Evolutionary conservation across 345 rosid species (phyloP).

Genomic region (Zanthoxylum bungeanum): DNA sequence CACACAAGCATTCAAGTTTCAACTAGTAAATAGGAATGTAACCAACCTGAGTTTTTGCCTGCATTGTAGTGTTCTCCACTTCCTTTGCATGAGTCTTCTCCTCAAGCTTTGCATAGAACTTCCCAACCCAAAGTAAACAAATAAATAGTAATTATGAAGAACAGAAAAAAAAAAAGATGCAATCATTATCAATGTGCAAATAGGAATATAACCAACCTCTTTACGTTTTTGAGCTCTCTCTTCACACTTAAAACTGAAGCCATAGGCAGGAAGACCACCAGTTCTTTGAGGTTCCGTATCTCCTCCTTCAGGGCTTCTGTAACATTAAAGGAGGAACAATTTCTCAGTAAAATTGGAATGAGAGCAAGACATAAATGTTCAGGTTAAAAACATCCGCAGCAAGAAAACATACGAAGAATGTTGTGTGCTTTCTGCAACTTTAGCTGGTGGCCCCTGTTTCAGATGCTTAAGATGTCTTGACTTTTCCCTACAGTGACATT

Average conservation of each 20-base stretch:
- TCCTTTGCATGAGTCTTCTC: constrained; percentile 46
- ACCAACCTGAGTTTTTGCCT: constrained; percentile 40
- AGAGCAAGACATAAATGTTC: background rate
- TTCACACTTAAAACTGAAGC: constrained; percentile 41
- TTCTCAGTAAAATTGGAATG: background rate
- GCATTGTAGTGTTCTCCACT: constrained; percentile 29
- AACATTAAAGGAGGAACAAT: constrained; percentile 11
- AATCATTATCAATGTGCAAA: background rate
- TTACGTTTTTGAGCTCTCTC: constrained; percentile 47
- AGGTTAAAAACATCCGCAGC: background rate
- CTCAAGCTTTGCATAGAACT: constrained; percentile 41
- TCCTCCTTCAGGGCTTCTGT: constrained; percentile 30
- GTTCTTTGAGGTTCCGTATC: constrained; percentile 27
- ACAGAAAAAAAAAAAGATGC: no score
- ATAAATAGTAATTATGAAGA: background rate
- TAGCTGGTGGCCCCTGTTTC: background rate
- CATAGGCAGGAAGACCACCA: constrained; percentile 37
- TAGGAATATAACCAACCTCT: constrained; percentile 29
- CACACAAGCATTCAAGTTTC: background rate
- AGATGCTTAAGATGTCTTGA: background rate
- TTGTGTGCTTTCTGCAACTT: constrained; percentile 4
- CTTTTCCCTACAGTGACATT: background rate
- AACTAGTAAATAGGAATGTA: no score
- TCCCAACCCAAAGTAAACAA: constrained; percentile 12
- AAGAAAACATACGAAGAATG: background rate